A percentile compares a stretch with the other conserved stretches of the same genome.
Conservation (phyloP, 495 filamentous ascomycete species). For the Penicillium steckii region DNA sequence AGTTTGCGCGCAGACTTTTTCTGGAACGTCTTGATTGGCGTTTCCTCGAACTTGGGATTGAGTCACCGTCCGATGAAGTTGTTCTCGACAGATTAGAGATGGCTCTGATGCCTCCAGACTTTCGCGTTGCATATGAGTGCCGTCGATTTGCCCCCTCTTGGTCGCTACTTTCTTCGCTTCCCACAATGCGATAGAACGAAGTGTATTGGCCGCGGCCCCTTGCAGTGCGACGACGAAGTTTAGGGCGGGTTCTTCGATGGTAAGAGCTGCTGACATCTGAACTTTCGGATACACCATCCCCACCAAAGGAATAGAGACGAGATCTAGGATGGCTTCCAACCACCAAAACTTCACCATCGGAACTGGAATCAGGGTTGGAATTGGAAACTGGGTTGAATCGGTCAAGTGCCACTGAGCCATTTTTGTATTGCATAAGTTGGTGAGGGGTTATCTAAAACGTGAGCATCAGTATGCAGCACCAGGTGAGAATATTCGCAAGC, state of each 20-base stretch:
- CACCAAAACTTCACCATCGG: constrained; percentile 15
- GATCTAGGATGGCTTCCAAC: neutral
- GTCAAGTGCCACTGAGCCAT: constrained; percentile 31
- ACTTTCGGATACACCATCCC: constrained; percentile 4
- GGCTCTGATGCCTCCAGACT: neutral
- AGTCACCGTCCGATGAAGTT: constrained; percentile 6
- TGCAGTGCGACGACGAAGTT: neutral
- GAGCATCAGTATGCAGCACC: constrained; percentile 10
- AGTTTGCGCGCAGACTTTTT: constrained; percentile 43
- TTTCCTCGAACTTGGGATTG: constrained; percentile 5
- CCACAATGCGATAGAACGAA: constrained; percentile 1
- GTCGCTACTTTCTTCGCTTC: neutral
- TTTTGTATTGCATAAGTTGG: constrained; percentile 30
- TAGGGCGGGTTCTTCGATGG: neutral
- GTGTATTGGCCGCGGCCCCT: neutral
- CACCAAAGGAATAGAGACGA: neutral
- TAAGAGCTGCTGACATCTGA: neutral
- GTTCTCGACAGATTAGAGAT: constrained; percentile 9
- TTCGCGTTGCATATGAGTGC: neutral
- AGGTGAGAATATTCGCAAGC: neutral
- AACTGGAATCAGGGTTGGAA: constrained; percentile 8
- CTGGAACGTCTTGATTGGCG: constrained; percentile 31
- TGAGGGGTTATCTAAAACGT: constrained; percentile 25
- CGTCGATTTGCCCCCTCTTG: neutral
- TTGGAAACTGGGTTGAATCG: constrained; percentile 15